Percentiles rank a stretch among this genome's conserved stretches.
Evolutionary conservation across 345 rosid species (phyloP).

Genomic region (Gossypium herbaceum): DNA sequence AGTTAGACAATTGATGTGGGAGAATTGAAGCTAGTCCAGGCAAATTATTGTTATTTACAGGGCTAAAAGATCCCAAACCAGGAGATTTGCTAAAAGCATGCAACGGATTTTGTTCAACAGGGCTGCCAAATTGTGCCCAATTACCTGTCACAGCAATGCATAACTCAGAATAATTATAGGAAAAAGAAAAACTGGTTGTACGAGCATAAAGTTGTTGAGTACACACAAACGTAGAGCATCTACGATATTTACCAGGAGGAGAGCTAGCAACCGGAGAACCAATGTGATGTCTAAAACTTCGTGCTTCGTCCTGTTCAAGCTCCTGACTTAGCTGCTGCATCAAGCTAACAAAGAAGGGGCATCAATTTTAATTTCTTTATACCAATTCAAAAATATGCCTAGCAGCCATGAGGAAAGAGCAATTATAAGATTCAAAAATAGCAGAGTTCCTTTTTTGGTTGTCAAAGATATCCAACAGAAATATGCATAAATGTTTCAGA

Average conservation of each 20-base stretch:
- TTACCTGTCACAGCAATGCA: slow-evolving; percentile 45
- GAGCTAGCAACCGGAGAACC: slow-evolving; percentile 74
- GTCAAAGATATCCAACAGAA: background rate
- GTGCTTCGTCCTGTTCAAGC: slow-evolving; percentile 66
- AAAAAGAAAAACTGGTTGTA: background rate
- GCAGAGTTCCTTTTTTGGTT: background rate
- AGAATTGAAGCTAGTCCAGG: slow-evolving; percentile 90
- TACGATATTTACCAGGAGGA: slow-evolving; percentile 64
- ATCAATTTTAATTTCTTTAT: slow-evolving; percentile 13
- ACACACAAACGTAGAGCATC: slow-evolving; percentile 7
- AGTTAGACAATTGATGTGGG: slow-evolving; percentile 48
- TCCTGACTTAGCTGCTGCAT: slow-evolving; percentile 72
- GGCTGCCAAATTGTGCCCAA: slow-evolving; percentile 71
- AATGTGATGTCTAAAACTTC: slow-evolving; percentile 60
- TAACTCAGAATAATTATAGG: slow-evolving; percentile 11
- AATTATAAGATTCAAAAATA: background rate
- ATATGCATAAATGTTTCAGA: background rate
- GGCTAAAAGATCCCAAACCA: slow-evolving; percentile 50
- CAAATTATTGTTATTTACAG: slow-evolving; percentile 46
- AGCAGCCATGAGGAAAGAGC: background rate
- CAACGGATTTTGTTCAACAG: slow-evolving; percentile 56
- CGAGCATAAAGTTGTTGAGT: slow-evolving; percentile 1
- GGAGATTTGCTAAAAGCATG: slow-evolving; percentile 60
- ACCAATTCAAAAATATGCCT: background rate
- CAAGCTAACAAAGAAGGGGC: slow-evolving; percentile 39